phyloP scores from a whole-genome alignment of 768 basidiomycete species.

The Crucibulum laeve region DNA sequence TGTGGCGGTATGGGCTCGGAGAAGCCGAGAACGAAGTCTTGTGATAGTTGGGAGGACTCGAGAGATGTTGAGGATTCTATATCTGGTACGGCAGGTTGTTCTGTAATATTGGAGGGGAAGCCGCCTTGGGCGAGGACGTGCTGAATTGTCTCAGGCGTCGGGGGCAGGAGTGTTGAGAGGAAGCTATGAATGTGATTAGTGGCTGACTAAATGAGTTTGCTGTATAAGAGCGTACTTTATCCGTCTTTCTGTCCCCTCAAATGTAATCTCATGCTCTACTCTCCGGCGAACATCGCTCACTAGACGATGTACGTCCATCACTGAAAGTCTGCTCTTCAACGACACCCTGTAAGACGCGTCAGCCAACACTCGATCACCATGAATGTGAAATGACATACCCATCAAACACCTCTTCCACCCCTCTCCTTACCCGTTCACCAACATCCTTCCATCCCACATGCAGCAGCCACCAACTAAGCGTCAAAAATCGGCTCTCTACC shows the following conservation, averaged over 20 bases:
- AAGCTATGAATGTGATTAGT: slow-evolving; percentile 42
- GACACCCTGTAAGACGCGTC: slow-evolving; percentile 57
- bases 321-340: slow-evolving; percentile 69
- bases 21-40: slow-evolving; percentile 16
- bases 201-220: neutral
- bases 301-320: slow-evolving; percentile 63
- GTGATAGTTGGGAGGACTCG: slow-evolving; percentile 23
- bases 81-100: neutral
- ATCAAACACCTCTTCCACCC: slow-evolving; percentile 81
- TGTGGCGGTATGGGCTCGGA: neutral
- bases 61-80: slow-evolving; percentile 18
- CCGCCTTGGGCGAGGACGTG: slow-evolving; percentile 70
- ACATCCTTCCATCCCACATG: slow-evolving; percentile 92
- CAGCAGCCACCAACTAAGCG: slow-evolving; percentile 89
- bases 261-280: slow-evolving; percentile 69
- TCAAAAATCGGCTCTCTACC: slow-evolving; percentile 76
- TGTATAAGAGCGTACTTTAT: slow-evolving; percentile 39
- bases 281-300: slow-evolving; percentile 70
- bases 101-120: slow-evolving; percentile 22
- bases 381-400: slow-evolving; percentile 45
- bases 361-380: neutral
- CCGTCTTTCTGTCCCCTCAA: slow-evolving; percentile 52
- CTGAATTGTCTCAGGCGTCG: slow-evolving; percentile 65
- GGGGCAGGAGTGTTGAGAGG: slow-evolving; percentile 68
- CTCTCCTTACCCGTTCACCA: slow-evolving; percentile 63